Evolutionary conservation across 2,329 filamentous ascomycete species (phyloP).

Genomic region (Ambrosiella beaveri): DNA sequence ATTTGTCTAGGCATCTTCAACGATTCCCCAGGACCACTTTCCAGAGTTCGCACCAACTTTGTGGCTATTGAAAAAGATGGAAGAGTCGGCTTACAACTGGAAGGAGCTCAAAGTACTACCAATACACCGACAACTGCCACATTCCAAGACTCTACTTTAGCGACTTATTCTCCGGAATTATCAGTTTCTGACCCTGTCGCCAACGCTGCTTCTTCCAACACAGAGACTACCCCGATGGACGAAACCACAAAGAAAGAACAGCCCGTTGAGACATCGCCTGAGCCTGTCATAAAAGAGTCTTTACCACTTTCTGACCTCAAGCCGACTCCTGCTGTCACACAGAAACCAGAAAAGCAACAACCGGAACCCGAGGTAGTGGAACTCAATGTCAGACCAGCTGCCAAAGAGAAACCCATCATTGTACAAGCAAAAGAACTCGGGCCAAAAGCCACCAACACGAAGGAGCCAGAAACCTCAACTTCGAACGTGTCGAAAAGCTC

Average conservation of each 20-base stretch:
- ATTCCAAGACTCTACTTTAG: neutral
- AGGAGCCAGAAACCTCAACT: too few relatives aligned
- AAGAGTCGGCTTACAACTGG: slow-evolving; percentile 32
- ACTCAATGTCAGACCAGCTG: neutral
- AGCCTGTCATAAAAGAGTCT: too few relatives aligned
- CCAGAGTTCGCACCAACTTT: slow-evolving; percentile 60
- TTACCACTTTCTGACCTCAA: neutral
- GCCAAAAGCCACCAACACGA: neutral
- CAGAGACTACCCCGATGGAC: too few relatives aligned
- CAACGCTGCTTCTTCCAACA: too few relatives aligned
- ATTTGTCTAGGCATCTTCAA: neutral
- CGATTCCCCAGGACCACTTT: slow-evolving; percentile 47
- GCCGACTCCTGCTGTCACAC: neutral
- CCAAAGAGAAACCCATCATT: neutral
- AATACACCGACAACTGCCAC: neutral
- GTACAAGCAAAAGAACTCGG: neutral
- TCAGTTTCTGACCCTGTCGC: neutral
- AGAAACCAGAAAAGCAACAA: neutral
- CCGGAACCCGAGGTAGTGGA: neutral
- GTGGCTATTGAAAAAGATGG: slow-evolving; percentile 54
- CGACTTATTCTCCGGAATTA: neutral
- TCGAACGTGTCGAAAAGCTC: neutral
- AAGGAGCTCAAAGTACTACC: slow-evolving; percentile 26
- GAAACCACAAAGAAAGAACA: too few relatives aligned
- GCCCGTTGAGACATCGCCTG: too few relatives aligned